Base-by-base conservation (phyloP, 371 early-diverging fungal genomes). In the Phascolomyces articulosus region DNA sequence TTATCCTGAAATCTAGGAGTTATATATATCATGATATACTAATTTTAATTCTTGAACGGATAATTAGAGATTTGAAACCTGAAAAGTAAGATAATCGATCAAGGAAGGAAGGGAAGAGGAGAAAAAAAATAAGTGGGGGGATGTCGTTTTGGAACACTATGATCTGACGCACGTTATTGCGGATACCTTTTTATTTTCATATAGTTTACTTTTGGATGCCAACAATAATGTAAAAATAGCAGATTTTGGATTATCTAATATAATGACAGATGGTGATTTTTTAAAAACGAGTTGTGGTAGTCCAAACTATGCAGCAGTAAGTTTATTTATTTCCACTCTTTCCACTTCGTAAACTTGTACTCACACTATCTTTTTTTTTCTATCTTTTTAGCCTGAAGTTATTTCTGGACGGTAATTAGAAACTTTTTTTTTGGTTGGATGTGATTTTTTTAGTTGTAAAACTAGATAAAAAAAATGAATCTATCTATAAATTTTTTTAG, bases 221-320 rank as follows among this genome's bases (percentile, higher is more conserved):
- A 90, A 89, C 63, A 89, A 95, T 73, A 96, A 98, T 80, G 95
- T 97, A 27, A 98, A 98, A 71, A 95, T 98, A 62, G 96, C 94
- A 0, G 98, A 98, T 81, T 98, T 98, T 85, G 99, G 99, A 4
- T 79, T 98, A 48, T 94, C 96, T 2, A 97, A 98, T 70, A 88
- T 96, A 53, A 94, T 96, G 92, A 89, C 88, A 27, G 97, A 96
- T 75, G 97, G 97, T 44, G 96, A 97, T 67, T 96, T 97, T 73
- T 75, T 97, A 60, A 95, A 94, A 73, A 98, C 98, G 11, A 93
- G 93, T 65, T 98, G 97, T 79, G 97, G 95, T 15, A 89, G 89
- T 71, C 93, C 92, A 64, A 92, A 93, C 74, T 94, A 93, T 75
- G 93, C 93, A 10, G 93, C 93, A 10, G 88, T 86, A 81, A 75